Base-by-base conservation (phyloP, 768 basidiomycete species). In the Tylopilus plumbeoviolaceoides region DNA sequence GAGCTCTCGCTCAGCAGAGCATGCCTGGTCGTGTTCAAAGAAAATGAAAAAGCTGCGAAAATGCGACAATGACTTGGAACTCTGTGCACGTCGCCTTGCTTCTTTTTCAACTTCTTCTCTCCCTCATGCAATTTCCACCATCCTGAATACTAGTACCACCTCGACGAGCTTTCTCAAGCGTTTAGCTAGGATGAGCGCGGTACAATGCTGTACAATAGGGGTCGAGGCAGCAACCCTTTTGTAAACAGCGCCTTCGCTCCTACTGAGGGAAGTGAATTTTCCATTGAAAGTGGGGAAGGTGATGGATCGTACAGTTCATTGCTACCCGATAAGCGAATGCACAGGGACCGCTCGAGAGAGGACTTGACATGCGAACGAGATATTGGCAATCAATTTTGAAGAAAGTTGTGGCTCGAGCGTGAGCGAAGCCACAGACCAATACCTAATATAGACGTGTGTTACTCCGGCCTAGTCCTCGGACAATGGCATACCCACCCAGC, bases 381-480 rank as follows among this genome's bases (percentile, higher is more conserved):
- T 84, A 52, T 93, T 95, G 0, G 87, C 82, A 30, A 98, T 84
- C 94, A 95, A 98, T 63, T 86, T 87, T 0, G 89, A 89, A 0
- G 90, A 89, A 6, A 94, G 78, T 3, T 91, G 83, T 0, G 93
- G 91, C 60, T 95, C 92, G 5, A 95, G 75, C 0, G 89, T 87
- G 31, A 91, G 70, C 3, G 78, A 77, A 5, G 80, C 82, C 2
- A 76, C 76, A 14, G 83, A 65, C 87, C 89, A 91, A 61, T 86
- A 92, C 15, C 88, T 90, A 56, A 23, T 15, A 20, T 30, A 33
- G 50, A 23, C 23, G 23, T 23, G 23, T 70, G 47, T 54, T 48
- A 59, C 50, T 44, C 20, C 17, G 40, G 40, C n/a, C 17, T 18
- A 6, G 12, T n/a, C 28, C 17, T 28, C 14, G 21, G 9, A 51